Evolutionary conservation across 176 grass and related monocot genomes (phyloP).

Genomic region (Triticum turgidum): DNA sequence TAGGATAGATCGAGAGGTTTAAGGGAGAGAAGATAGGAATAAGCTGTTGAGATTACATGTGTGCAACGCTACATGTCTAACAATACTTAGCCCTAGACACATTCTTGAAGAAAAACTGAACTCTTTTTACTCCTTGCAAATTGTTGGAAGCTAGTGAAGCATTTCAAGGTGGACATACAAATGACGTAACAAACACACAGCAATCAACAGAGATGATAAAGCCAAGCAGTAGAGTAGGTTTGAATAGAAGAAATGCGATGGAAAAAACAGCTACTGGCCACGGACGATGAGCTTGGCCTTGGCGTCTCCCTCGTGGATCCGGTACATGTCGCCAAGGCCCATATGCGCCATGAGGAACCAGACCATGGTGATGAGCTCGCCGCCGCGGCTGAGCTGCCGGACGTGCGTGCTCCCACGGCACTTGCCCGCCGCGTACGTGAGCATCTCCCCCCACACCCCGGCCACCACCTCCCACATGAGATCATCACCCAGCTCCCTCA

Average conservation of each 20-base stretch:
- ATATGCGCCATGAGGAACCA: constrained; percentile 52
- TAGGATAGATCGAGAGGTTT: too few species aligned
- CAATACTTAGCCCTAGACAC: too few species aligned
- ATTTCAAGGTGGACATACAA: neutral
- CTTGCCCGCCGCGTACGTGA: constrained; percentile 34
- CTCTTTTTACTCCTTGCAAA: neutral
- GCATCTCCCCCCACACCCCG: constrained; percentile 38
- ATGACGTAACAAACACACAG: neutral
- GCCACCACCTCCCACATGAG: constrained; percentile 22
- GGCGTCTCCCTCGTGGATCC: neutral
- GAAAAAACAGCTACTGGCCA: constrained; percentile 7
- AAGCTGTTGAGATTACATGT: too few species aligned
- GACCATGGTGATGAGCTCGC: constrained; percentile 50
- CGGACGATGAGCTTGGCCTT: constrained; percentile 33
- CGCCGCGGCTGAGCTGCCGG: constrained; percentile 31
- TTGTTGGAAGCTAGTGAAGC: neutral
- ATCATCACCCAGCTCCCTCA: neutral
- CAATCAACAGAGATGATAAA: neutral
- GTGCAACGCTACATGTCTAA: too few species aligned
- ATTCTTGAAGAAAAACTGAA: neutral
- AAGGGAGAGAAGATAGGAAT: too few species aligned
- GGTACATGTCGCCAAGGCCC: constrained; percentile 38
- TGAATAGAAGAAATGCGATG: neutral
- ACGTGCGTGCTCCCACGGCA: constrained; percentile 37
- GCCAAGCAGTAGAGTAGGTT: neutral